A percentile compares a stretch with the other conserved stretches of the same genome.
Evolutionary conservation across 257 asterid genomes (phyloP).

Genomic region (Fraxinus pennsylvanica): DNA sequence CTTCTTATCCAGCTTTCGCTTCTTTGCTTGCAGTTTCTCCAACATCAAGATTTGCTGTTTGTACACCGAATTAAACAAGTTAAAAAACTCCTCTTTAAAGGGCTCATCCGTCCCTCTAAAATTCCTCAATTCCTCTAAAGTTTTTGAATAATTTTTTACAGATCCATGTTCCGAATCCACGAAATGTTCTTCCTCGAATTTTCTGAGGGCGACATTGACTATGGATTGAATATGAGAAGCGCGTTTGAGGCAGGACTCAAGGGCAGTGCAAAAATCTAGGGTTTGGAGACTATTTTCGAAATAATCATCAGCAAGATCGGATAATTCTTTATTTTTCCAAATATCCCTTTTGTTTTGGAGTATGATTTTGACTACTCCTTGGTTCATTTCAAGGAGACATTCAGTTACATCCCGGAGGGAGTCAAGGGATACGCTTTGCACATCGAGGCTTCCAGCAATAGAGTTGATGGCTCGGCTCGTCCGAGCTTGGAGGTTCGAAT

Average conservation of each 20-base stretch:
- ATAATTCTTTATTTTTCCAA: slow-evolving; percentile 67
- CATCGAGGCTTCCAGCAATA: slow-evolving; percentile 60
- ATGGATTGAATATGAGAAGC: slow-evolving; percentile 73
- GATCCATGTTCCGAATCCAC: slow-evolving; percentile 12
- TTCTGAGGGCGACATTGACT: slow-evolving; percentile 54
- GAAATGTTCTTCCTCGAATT: slow-evolving; percentile 58
- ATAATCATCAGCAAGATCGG: slow-evolving; percentile 80
- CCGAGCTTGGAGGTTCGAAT: slow-evolving; percentile 59
- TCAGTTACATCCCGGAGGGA: slow-evolving; percentile 77
- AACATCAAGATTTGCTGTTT: slow-evolving; percentile 57
- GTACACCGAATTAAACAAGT: slow-evolving; percentile 52
- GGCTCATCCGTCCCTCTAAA: slow-evolving; percentile 68
- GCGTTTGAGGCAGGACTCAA: slow-evolving; percentile 64
- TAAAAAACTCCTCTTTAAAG: slow-evolving; percentile 63
- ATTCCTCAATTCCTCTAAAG: slow-evolving; percentile 64
- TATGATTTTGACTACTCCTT: slow-evolving; percentile 65
- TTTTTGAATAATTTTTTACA: slow-evolving; percentile 38
- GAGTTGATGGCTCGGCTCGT: slow-evolving; percentile 78
- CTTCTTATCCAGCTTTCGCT: slow-evolving; percentile 59
- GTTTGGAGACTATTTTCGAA: slow-evolving; percentile 72
- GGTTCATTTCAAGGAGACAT: slow-evolving; percentile 71
- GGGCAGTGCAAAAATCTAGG: slow-evolving; percentile 78
- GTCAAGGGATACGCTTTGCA: slow-evolving; percentile 66
- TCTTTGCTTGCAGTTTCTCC: slow-evolving; percentile 55
- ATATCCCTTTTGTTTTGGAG: slow-evolving; percentile 62